Percentiles rank a stretch among this genome's conserved stretches.
Conservation (phyloP, 805 yeast species). For the Sugiyamaella mastotermitis region DNA sequence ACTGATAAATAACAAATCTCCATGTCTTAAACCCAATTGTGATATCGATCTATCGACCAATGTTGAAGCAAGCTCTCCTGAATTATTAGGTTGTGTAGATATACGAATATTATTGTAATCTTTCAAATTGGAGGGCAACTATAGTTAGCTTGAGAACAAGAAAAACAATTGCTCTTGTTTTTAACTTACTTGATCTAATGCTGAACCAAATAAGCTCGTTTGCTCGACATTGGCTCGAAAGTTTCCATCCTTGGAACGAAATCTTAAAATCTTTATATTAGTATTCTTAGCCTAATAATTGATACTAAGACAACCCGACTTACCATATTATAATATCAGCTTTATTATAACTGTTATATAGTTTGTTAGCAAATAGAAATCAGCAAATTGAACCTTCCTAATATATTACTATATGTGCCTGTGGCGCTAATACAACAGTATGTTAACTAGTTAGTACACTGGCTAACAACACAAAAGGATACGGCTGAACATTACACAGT, state of each 20-base stretch:
- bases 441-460: too few relatives aligned
- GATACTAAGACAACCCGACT: too few relatives aligned
- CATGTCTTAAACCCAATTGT: constrained; percentile 42
- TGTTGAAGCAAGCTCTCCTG: constrained; percentile 37
- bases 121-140: neutral
- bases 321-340: too few relatives aligned
- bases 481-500: too few relatives aligned
- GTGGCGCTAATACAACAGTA: too few relatives aligned
- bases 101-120: constrained; percentile 28
- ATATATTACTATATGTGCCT: too few relatives aligned
- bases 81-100: constrained; percentile 41
- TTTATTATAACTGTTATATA: too few relatives aligned
- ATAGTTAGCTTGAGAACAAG: neutral
- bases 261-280: too few relatives aligned
- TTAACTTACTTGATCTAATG: constrained; percentile 30
- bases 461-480: too few relatives aligned
- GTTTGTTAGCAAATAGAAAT: too few relatives aligned
- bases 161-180: neutral
- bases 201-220: constrained; percentile 37
- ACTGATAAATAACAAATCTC: constrained; percentile 49
- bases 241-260: constrained; percentile 81
- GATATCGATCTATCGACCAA: constrained; percentile 32
- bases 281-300: too few relatives aligned
- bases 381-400: too few relatives aligned
- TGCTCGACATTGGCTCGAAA: constrained; percentile 55